Evolutionary conservation across 2,329 filamentous ascomycete species (phyloP), one percentile per base, ranked within the genome.

Genomic region (Epichloe baconii): DNA sequence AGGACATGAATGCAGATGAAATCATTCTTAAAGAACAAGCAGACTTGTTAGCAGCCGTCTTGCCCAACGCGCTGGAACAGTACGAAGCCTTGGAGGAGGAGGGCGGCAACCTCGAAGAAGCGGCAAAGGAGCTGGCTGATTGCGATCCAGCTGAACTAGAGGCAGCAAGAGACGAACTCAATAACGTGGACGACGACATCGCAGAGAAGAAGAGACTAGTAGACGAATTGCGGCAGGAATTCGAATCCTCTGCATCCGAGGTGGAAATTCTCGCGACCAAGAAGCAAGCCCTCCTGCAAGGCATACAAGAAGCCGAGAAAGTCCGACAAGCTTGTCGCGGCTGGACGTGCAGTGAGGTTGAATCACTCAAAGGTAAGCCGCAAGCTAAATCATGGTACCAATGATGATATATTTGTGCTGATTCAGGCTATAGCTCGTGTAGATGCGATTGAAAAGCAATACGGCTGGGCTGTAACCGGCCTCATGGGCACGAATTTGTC

Each of bases 311-410:
- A 60, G 87, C 90, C 0, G 89, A 96, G 65, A 83, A 82, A 56
- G 75, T 94, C 26, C 80, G 86, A 55, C 89, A 96, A 64, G 86
- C 95, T 61, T 95, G 86, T 64, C 82, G 90, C 49, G 90, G 91
- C 40, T 96, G 90, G 84, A 91, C 84, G 52, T 80, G 83, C 49
- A 82, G 77, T 31, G 93, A 97, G 67, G 87, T 97, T 56, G 78
- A 78, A 56, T 71, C 73, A 40, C 73, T 95, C n/a, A 89, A 90
- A 76, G 78, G 86, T 87, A 75, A 34, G 62, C 44, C 36, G 17
- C 6, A 14, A 15, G 2, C 23, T 23, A 37, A 31, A n/a, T 7
- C 37, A 21, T n/a, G 17, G 15, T 11, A 21, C n/a, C 35, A 21
- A 21, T 37, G 41, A 19, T 7, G 5, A 8, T 36, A 21, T 38